phyloP scores from a whole-genome alignment of 2,329 filamentous ascomycete genomes.

The Exophiala bonariae region DNA sequence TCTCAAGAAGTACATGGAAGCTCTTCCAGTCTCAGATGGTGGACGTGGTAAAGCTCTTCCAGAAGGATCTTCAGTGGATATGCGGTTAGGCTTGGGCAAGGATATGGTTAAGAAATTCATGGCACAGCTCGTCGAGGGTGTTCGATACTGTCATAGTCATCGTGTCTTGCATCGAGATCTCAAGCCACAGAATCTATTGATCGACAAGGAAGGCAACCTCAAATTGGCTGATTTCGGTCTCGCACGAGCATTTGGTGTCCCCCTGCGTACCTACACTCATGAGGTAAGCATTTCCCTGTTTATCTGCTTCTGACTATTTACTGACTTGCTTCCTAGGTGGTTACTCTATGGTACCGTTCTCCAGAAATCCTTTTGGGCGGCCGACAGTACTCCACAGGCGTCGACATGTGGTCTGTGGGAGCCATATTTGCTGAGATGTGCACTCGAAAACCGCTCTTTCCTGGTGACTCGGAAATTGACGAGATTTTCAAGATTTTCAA shows the following conservation, averaged over 20 bases:
- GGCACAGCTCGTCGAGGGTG: conserved; percentile 79
- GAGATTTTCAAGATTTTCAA: conserved; percentile 95
- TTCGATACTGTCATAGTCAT: conserved; percentile 86
- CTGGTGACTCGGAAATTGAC: conserved; percentile 88
- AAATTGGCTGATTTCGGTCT: conserved; percentile 90
- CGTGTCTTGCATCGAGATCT: conserved; percentile 84
- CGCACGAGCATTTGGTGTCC: conserved; percentile 86
- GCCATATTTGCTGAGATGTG: conserved; percentile 98
- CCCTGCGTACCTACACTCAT: conserved; percentile 87
- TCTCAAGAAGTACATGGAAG: conserved; percentile 95
- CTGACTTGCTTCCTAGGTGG: conserved; percentile 15
- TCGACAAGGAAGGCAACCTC: conserved; percentile 81
- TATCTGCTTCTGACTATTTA: background rate
- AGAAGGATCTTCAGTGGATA: conserved; percentile 66
- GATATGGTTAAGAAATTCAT: conserved; percentile 92
- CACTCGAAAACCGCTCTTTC: conserved; percentile 87
- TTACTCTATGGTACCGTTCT: conserved; percentile 65
- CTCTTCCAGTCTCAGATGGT: conserved; percentile 78
- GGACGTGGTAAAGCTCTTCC: conserved; percentile 83
- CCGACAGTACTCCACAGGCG: conserved; percentile 87
- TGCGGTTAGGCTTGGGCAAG: conserved; percentile 71
- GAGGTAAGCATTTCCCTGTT: conserved; percentile 54
- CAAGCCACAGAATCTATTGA: conserved; percentile 88
- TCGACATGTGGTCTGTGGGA: conserved; percentile 94
- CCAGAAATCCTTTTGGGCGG: conserved; percentile 89